Conservation (phyloP, 2,329 filamentous ascomycete genomes). For the Aureobasidium leucospermi region DNA sequence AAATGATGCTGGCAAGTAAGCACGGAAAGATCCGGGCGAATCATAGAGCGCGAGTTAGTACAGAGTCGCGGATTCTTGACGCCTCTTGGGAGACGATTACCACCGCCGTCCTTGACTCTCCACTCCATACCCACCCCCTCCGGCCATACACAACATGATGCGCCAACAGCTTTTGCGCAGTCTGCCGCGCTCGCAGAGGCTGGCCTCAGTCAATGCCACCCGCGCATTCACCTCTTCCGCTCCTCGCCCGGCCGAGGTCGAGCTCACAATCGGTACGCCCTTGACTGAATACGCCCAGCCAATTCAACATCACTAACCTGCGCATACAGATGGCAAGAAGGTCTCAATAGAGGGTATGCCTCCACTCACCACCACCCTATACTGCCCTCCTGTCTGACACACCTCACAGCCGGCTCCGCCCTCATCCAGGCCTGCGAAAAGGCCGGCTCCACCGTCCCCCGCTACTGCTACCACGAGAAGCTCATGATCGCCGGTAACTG, state of each 20-base stretch:
- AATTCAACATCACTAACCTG: constrained; percentile 25
- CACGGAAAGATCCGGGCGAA: neutral
- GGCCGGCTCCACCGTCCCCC: constrained; percentile 81
- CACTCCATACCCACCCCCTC: constrained; percentile 16
- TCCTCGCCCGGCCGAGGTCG: constrained; percentile 80
- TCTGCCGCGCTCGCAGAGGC: constrained; percentile 49
- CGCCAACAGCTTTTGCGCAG: constrained; percentile 58
- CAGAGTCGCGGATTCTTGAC: neutral
- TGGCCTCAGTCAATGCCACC: constrained; percentile 50
- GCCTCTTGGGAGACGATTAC: neutral
- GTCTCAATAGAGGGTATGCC: constrained; percentile 86
- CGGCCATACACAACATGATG: constrained; percentile 43
- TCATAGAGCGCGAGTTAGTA: neutral
- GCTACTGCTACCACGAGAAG: constrained; percentile 99
- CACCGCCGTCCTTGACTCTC: constrained; percentile 14
- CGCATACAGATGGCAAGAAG: constrained; percentile 79
- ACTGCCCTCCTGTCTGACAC: neutral
- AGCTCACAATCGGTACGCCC: constrained; percentile 81
- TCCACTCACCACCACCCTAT: neutral
- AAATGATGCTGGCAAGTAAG: neutral
- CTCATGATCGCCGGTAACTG: constrained; percentile 99
- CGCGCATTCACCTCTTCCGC: constrained; percentile 76
- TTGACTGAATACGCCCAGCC: neutral
- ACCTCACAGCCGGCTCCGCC: constrained; percentile 72
- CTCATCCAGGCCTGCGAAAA: constrained; percentile 99